Conservation (phyloP, 371 early-diverging fungal genomes). For the Fennellomyces sp. region DNA sequence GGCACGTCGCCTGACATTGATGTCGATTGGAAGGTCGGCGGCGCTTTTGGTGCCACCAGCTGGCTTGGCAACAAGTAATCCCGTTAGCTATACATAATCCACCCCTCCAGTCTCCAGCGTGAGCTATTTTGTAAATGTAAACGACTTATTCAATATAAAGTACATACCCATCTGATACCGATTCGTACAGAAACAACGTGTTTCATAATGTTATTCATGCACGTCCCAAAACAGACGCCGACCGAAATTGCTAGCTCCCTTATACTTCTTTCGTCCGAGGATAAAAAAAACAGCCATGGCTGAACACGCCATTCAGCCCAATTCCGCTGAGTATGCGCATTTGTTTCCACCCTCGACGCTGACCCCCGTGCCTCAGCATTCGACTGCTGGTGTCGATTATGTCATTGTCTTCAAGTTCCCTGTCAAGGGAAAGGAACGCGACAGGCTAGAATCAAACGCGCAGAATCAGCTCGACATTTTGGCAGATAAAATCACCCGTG, state of each 20-base stretch:
- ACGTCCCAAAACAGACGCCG: no score
- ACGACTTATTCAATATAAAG: no score
- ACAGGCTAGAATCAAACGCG: conserved; percentile 24
- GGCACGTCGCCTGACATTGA: conserved; percentile 22
- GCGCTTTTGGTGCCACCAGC: conserved; percentile 4
- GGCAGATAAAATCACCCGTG: conserved; percentile 24
- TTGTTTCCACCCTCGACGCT: conserved; percentile 5
- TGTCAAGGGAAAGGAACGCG: conserved; percentile 12
- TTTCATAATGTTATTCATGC: no score
- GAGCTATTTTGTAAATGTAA: no score
- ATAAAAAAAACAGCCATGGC: not conserved
- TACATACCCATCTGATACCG: no score
- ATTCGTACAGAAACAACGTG: no score
- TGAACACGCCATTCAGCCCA: not conserved
- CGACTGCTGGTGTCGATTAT: conserved; percentile 43
- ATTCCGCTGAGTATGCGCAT: not conserved
- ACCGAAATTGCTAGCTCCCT: no score
- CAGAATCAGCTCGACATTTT: conserved; percentile 16
- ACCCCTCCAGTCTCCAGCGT: no score
- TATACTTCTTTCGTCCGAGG: not conserved
- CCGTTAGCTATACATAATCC: not conserved
- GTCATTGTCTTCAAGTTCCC: conserved; percentile 51
- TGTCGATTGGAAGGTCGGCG: conserved; percentile 17
- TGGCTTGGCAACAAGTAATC: conserved; percentile 15
- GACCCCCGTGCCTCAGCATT: not conserved